Percentiles rank a stretch among this genome's conserved stretches.
These are phyloP conservation scores for Auxenochlorella protothecoides DNA, from an alignment of 139 green algal genomes.

Conservation along the genomic window DNA sequence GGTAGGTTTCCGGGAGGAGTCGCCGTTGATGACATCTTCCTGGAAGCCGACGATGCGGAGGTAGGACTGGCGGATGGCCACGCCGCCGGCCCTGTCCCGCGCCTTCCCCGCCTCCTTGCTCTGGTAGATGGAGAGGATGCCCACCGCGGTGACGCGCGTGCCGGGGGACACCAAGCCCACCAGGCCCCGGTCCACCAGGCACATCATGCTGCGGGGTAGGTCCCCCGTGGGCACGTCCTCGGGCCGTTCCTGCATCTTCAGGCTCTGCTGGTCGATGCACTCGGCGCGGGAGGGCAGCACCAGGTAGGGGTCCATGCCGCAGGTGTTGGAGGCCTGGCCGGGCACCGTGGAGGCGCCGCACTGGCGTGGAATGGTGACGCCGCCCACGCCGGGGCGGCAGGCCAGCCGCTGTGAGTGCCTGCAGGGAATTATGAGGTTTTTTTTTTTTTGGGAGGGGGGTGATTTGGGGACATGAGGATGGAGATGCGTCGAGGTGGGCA, in stretches of 20 bases:
- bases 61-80: conserved; percentile 87
- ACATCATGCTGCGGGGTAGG: conserved; percentile 74
- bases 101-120: conserved; percentile 29
- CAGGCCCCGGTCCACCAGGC: conserved; percentile 76
- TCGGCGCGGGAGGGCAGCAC: conserved; percentile 61
- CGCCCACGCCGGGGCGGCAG: conserved; percentile 76
- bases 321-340: conserved; percentile 33
- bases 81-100: conserved; percentile 34
- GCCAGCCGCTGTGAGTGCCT: conserved; percentile 41
- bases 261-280: conserved; percentile 93
- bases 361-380: conserved; percentile 58
- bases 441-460: too few species aligned
- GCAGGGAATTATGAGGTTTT: neutral
- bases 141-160: conserved; percentile 80
- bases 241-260: conserved; percentile 91
- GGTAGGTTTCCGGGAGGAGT: conserved; percentile 53
- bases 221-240: conserved; percentile 94
- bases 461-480: neutral
- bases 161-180: conserved; percentile 73
- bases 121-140: conserved; percentile 88
- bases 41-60: conserved; percentile 85
- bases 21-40: conserved; percentile 62
- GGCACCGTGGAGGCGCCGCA: conserved; percentile 38
- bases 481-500: neutral
- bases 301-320: conserved; percentile 69